Conservation (phyloP, 352 stramenopile species). For the Thalassiosira oceanica region DNA sequence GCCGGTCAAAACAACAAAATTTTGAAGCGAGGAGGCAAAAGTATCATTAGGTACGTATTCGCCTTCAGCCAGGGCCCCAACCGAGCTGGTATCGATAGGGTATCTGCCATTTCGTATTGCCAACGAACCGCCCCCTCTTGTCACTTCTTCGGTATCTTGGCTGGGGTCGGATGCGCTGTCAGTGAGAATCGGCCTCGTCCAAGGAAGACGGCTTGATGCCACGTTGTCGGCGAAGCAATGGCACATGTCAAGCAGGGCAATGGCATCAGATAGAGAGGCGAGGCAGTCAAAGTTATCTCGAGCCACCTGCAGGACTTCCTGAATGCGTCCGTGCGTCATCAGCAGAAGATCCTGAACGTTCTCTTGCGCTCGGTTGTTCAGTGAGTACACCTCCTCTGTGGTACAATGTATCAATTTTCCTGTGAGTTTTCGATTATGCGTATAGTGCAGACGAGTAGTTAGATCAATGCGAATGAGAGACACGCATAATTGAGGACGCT, state of each 20-base stretch:
- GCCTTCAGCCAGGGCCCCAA: conserved; percentile 5
- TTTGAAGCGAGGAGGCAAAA: conserved; percentile 56
- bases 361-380: conserved; percentile 73
- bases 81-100: conserved; percentile 56
- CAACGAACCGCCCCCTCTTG: conserved; percentile 45
- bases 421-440: no score
- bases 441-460: no score
- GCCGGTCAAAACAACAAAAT: conserved; percentile 78
- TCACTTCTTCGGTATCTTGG: conserved; percentile 6
- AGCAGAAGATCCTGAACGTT: conserved; percentile 80
- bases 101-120: conserved; percentile 77
- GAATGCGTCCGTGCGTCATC: conserved; percentile 75
- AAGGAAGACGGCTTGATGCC: conserved; percentile 63
- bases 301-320: conserved; percentile 72
- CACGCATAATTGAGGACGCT: no score
- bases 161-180: conserved; percentile 6
- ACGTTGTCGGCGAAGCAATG: conserved; percentile 81
- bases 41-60: conserved; percentile 78
- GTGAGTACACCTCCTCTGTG: conserved; percentile 76
- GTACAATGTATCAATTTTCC: conserved; percentile 79
- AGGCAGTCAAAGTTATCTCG: conserved; percentile 74
- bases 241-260: conserved; percentile 79
- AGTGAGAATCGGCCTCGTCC: conserved; percentile 65
- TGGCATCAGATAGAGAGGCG: conserved; percentile 72
- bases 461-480: no score